Evolutionary conservation across 1,284 basidiomycete genomes (phyloP).

Genomic region (Apiotrichum mycotoxinovorans): DNA sequence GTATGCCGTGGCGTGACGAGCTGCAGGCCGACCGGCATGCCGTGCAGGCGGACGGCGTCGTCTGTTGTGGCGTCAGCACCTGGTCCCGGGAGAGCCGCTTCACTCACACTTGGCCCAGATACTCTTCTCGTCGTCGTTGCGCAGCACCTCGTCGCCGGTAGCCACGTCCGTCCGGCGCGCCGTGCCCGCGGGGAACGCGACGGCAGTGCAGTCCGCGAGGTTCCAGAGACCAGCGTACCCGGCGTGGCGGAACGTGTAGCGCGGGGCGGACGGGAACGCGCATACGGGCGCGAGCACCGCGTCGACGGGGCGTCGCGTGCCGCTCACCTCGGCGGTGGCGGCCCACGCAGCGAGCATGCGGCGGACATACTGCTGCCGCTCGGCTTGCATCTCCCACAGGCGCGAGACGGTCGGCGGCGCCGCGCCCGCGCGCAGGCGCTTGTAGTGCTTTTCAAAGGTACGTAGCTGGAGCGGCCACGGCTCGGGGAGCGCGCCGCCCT

Average conservation of each 20-base stretch:
- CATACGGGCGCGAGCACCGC: conserved; percentile 6
- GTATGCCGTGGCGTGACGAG: conserved; percentile 63
- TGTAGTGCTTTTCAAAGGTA: neutral
- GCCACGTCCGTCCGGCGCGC: conserved; percentile 55
- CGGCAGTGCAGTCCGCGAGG: conserved; percentile 57
- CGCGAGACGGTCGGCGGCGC: conserved; percentile 1
- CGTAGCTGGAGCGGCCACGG: conserved; percentile 12
- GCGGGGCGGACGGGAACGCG: conserved; percentile 6
- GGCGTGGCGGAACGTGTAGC: conserved; percentile 1
- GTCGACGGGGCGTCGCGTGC: conserved; percentile 7
- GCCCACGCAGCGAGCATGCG: conserved; percentile 3
- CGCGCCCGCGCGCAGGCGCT: neutral
- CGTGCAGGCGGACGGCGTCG: conserved; percentile 56
- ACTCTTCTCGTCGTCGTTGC: conserved; percentile 52
- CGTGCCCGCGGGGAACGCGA: conserved; percentile 61
- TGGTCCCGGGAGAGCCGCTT: neutral
- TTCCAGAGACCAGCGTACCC: conserved; percentile 7
- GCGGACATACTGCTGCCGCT: conserved; percentile 3
- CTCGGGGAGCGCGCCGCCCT: conserved; percentile 1
- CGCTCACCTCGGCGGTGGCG: neutral
- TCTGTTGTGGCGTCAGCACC: conserved; percentile 51
- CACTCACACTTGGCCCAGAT: conserved; percentile 58
- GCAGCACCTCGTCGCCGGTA: conserved; percentile 49
- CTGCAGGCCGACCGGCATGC: conserved; percentile 64
- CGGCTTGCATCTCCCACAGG: conserved; percentile 12